Evolutionary conservation across 805 yeast genomes (phyloP).

Genomic region (Myxozyma monticola): DNA sequence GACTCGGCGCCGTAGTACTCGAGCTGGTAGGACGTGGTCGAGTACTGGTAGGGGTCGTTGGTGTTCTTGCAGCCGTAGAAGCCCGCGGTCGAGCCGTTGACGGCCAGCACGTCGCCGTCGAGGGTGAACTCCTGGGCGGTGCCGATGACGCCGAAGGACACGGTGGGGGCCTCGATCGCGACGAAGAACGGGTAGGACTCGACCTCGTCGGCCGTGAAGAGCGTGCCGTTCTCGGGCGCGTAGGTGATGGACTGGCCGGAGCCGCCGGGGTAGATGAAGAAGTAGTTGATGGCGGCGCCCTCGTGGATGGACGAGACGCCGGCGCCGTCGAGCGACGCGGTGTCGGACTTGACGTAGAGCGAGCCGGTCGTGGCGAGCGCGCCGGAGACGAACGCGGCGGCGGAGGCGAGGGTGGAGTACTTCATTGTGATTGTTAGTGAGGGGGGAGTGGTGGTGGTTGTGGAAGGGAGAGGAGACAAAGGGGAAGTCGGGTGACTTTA

Average conservation of each 20-base stretch:
- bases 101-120: conserved; percentile 34
- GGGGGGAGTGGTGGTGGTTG: too few relatives aligned
- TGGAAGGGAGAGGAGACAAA: too few relatives aligned
- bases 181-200: not conserved
- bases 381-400: not conserved
- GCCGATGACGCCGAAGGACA: conserved; percentile 12
- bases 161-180: conserved; percentile 12
- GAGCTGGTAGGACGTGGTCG: conserved; percentile 37
- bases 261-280: conserved; percentile 35
- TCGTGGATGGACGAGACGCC: conserved; percentile 42
- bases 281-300: conserved; percentile 50
- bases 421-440: too few relatives aligned
- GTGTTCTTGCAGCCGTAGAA: conserved; percentile 49
- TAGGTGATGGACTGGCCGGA: conserved; percentile 34
- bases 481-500: too few relatives aligned
- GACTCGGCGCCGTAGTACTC: conserved; percentile 31
- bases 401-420: conserved; percentile 5
- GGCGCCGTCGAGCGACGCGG: conserved; percentile 37
- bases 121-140: conserved; percentile 7
- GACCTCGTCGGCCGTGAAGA: not conserved
- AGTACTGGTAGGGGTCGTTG: conserved; percentile 48
- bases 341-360: conserved; percentile 20
- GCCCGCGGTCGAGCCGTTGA: conserved; percentile 39
- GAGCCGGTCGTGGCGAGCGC: conserved; percentile 4
- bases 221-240: conserved; percentile 14